Conservation (phyloP, 192 early-diverging fungal genomes). For the Coemansia sp. region DNA sequence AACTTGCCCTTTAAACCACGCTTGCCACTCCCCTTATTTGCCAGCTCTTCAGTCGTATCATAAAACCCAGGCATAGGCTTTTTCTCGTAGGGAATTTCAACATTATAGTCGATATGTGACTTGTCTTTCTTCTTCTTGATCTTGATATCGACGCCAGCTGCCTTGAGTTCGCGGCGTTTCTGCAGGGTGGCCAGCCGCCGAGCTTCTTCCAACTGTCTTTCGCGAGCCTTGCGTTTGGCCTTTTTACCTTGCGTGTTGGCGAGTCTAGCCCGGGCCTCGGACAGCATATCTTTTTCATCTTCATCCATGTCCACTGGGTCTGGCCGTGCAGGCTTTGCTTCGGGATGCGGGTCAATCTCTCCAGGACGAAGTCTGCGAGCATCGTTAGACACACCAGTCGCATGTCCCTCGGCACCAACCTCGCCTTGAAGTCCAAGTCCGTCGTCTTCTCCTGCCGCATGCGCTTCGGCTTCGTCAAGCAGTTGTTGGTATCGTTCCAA, state of each 20-base stretch:
- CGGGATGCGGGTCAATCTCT: constrained; percentile 97
- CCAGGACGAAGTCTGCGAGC: constrained; percentile 84
- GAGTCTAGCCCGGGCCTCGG: constrained; percentile 93
- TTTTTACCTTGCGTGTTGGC: constrained; percentile 99
- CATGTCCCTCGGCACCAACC: constrained; percentile 47
- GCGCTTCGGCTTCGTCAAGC: constrained; percentile 92
- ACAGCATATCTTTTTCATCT: constrained; percentile 99
- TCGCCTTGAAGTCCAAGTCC: constrained; percentile 64
- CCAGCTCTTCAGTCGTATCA: constrained; percentile 85
- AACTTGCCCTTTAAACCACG: constrained; percentile 68
- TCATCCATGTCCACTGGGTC: constrained; percentile 99
- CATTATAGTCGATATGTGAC: constrained; percentile 87
- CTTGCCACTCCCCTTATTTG: constrained; percentile 54
- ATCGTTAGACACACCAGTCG: constrained; percentile 49
- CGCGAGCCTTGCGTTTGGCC: constrained; percentile 97
- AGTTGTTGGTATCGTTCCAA: constrained; percentile 93
- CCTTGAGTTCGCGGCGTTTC: constrained; percentile 94
- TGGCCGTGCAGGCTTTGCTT: constrained; percentile 93
- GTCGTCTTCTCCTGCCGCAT: constrained; percentile 62
- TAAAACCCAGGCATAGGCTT: constrained; percentile 87
- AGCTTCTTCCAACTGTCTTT: constrained; percentile 96
- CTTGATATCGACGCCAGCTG: constrained; percentile 88
- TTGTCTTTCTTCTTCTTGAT: constrained; percentile 67
- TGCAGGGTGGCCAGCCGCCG: constrained; percentile 85
- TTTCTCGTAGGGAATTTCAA: constrained; percentile 94